Evolutionary conservation across 1,284 basidiomycete species (phyloP), one percentile per base, ranked within the genome.

Genomic region (Ganoderma lingzhi): DNA sequence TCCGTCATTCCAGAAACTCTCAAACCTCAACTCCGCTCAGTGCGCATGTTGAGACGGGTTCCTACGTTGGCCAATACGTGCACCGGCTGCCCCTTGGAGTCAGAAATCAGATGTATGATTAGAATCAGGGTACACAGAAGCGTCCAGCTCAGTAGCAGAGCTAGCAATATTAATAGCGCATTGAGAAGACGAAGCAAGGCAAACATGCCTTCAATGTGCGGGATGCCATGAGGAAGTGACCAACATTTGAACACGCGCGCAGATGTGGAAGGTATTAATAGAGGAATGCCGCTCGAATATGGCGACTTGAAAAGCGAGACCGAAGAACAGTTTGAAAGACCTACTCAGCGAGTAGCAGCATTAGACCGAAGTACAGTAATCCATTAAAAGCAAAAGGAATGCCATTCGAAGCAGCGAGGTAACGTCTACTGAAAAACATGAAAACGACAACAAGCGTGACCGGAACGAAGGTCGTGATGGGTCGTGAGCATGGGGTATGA

Each of bases 401-500:
- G 58, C 55, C 32, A 61, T 51, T 42, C 41, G 28, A 61, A 45
- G 58, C 48, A 12, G 23, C 14, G 64, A 35, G 4, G 35, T 45
- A 63, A 30, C 51, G 17, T 55, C 45, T 44, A 61, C 44, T 41
- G 39, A 59, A 39, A 15, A 60, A 48, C 32, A 41, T 35, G 23
- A 14, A 30, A n/a, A 63, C 23, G 28, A 55, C 35, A 65, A 15
- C 56, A 67, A 42, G 59, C 37, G 23, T 23, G 23, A 60, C 8
- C 59, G 41, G 15, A 28, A 60, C 14, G 39, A 61, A 44, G 56
- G 61, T 69, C 71, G 69, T 73, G 70, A 69, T 12, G 30, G 30
- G 66, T 73, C 72, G 72, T 73, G 59, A 68, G 32, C 45, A 61
- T 62, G 41, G 70, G 68, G 71, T 69, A 73, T 73, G 68, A 60